phyloP scores from a whole-genome alignment of 108 stramenopile genomes.

The Cylindrotheca fusiformis region DNA sequence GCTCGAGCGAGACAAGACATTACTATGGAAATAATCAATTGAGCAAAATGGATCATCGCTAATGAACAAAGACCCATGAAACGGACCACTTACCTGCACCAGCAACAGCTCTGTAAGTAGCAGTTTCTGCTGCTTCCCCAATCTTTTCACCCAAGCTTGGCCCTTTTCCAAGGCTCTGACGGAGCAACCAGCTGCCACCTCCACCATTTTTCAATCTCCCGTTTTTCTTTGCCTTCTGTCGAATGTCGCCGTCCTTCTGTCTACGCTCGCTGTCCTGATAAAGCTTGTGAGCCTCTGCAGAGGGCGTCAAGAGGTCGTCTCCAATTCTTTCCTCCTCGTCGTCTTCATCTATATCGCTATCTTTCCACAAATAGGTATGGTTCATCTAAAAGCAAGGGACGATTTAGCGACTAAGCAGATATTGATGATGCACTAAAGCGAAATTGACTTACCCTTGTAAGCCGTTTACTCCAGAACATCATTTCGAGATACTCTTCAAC shows the following conservation, averaged over 20 bases:
- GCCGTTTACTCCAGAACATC: conserved; percentile 54
- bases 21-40: conserved; percentile 13
- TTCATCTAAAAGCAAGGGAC: conserved; percentile 42
- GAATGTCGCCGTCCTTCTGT: conserved; percentile 10
- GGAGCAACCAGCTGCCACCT: conserved; percentile 83
- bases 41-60: background rate
- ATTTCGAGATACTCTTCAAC: conserved; percentile 85
- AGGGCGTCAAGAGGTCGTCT: conserved; percentile 63
- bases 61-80: no score
- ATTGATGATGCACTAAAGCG: background rate
- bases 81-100: conserved; percentile 8
- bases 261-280: conserved; percentile 39
- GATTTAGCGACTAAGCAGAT: background rate
- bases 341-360: conserved; percentile 48
- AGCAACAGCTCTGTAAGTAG: conserved; percentile 81
- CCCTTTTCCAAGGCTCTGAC: conserved; percentile 68
- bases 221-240: conserved; percentile 3
- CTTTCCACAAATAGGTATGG: conserved; percentile 83
- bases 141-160: conserved; percentile 82
- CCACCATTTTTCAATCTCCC: conserved; percentile 36
- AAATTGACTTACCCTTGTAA: conserved; percentile 29
- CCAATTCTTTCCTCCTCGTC: conserved; percentile 65
- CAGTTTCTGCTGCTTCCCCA: conserved; percentile 78
- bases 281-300: conserved; percentile 56
- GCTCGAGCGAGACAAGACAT: conserved; percentile 75